Evolutionary conservation across 1,284 basidiomycete genomes (phyloP).

Genomic region (Phylloporus sp.): DNA sequence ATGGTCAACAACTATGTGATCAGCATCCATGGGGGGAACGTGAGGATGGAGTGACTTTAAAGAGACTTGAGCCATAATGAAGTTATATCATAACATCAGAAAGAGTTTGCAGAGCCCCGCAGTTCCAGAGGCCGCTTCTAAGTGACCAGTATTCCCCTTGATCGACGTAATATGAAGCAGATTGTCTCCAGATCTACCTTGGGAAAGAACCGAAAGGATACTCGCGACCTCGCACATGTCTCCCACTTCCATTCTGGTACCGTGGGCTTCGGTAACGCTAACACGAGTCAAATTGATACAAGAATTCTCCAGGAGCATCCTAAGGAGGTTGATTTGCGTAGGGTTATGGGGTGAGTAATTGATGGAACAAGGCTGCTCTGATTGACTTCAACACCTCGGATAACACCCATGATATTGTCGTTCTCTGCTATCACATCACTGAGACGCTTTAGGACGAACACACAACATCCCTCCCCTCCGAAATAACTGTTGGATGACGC

Average conservation of each 20-base stretch:
- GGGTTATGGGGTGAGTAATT: constrained; percentile 73
- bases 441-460: constrained; percentile 74
- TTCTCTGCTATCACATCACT: constrained; percentile 65
- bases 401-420: constrained; percentile 68
- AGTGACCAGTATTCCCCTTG: constrained; percentile 75
- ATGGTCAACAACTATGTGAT: constrained; percentile 54
- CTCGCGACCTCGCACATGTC: constrained; percentile 68
- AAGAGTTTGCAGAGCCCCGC: constrained; percentile 72
- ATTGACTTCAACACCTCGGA: constrained; percentile 70
- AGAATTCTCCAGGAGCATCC: constrained; percentile 49
- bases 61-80: constrained; percentile 65
- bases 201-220: constrained; percentile 58
- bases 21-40: constrained; percentile 51
- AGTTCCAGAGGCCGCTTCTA: constrained; percentile 75
- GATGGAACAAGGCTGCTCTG: constrained; percentile 67
- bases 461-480: constrained; percentile 70
- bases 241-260: constrained; percentile 72
- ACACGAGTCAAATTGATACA: constrained; percentile 51
- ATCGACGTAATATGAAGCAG: constrained; percentile 68
- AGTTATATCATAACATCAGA: constrained; percentile 61
- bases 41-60: constrained; percentile 58
- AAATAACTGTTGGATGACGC: constrained; percentile 73
- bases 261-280: constrained; percentile 72
- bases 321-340: constrained; percentile 60
- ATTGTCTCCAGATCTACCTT: constrained; percentile 45